Conservation (phyloP, 768 basidiomycete genomes). For the Sporobolomyces pararoseus region DNA sequence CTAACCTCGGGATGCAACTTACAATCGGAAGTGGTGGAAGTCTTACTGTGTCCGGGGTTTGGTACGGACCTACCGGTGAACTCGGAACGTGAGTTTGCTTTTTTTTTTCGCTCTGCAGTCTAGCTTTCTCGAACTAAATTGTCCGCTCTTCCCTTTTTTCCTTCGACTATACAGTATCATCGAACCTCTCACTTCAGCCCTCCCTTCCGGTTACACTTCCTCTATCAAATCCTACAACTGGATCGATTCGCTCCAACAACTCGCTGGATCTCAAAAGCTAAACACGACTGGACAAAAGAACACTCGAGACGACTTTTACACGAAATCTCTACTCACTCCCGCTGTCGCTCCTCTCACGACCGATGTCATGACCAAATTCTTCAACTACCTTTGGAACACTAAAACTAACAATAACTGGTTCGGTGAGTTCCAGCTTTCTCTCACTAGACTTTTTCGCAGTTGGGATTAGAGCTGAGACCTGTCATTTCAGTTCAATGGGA, state of each 20-base stretch:
- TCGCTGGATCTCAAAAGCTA: slow-evolving; percentile 17
- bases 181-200: slow-evolving; percentile 13
- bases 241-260: slow-evolving; percentile 16
- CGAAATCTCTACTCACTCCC: slow-evolving; percentile 42
- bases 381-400: slow-evolving; percentile 35
- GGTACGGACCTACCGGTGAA: slow-evolving; percentile 17
- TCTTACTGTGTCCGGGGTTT: slow-evolving; percentile 10
- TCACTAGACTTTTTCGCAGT: not conserved
- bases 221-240: not conserved
- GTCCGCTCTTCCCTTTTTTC: no score
- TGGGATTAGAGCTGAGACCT: not conserved
- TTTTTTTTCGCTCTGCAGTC: not conserved
- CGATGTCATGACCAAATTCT: slow-evolving; percentile 19
- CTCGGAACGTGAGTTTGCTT: not conserved
- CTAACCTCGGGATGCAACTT: slow-evolving; percentile 26
- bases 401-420: slow-evolving; percentile 40
- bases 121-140: no score
- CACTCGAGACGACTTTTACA: slow-evolving; percentile 43
- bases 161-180: slow-evolving; percentile 7
- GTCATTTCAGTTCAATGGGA: slow-evolving; percentile 17
- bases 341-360: slow-evolving; percentile 23
- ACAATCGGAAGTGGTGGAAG: slow-evolving; percentile 7
- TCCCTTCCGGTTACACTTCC: slow-evolving; percentile 10
- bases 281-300: slow-evolving; percentile 17
- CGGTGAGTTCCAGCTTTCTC: not conserved